Percentiles rank a stretch among this genome's conserved stretches.
phyloP scores from a whole-genome alignment of 345 rosid species.

The Gossypium bickii region DNA sequence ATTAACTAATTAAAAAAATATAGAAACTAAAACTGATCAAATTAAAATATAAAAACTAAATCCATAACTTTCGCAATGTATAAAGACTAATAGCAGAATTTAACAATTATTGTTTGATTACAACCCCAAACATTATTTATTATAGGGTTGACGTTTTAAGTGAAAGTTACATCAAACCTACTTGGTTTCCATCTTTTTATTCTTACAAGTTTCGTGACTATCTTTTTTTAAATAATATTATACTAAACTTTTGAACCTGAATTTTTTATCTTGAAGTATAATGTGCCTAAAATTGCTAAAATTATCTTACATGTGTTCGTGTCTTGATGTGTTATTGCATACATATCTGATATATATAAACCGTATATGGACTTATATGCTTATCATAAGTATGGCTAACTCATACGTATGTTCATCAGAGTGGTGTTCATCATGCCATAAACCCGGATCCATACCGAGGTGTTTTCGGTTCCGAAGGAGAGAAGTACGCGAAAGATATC shows the following conservation, averaged over 20 bases:
- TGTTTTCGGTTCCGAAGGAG: conserved; percentile 86
- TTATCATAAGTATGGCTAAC: not conserved
- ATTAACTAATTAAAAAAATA: too few species aligned
- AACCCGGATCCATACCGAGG: conserved; percentile 99
- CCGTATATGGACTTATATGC: not conserved
- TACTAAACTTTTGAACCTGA: too few species aligned
- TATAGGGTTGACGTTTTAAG: not conserved
- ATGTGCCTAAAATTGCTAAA: not conserved
- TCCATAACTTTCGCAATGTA: too few species aligned
- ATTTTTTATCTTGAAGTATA: not conserved
- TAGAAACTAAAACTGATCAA: too few species aligned
- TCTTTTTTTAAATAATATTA: too few species aligned
- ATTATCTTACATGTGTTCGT: not conserved
- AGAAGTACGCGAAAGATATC: conserved; percentile 76
- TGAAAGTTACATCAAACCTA: not conserved
- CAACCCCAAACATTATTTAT: not conserved
- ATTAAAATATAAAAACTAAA: too few species aligned
- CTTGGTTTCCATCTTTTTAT: not conserved
- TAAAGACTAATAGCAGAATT: too few species aligned
- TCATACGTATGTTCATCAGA: conserved; percentile 38
- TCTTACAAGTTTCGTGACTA: too few species aligned
- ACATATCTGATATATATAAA: not conserved
- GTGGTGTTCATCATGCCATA: conserved; percentile 82
- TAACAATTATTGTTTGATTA: not conserved
- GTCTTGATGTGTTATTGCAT: not conserved